Base-by-base conservation (phyloP, 225 moss, liverwort and hornwort species). In the Bryum argenteum region DNA sequence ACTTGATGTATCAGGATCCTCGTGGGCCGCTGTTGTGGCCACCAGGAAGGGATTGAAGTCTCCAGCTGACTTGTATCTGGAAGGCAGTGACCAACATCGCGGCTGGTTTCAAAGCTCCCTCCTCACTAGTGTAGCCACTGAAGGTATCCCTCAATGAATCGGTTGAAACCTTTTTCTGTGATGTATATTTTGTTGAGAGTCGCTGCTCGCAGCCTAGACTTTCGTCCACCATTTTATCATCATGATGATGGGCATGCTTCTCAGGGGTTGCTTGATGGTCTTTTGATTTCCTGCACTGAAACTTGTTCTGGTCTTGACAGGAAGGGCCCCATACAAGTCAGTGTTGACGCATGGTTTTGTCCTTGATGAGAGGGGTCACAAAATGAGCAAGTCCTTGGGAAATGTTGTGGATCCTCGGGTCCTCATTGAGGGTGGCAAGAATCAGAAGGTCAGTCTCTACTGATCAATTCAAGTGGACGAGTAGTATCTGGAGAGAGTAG, bases 91-190 rank as follows among this genome's bases (percentile, higher is more conserved):
- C 54, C 97, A 97, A 75, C 97, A 97, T 80, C 87, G 97, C 63
- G 97, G 97, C 76, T 97, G 97, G 97, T 97, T 97, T 48, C 97
- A 97, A 79, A 97, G 97, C 69, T 97, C 97, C 44, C 97, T 97
- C 21, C 94, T 97, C 70, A 97, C 97, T 17, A 89, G 97, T 78
- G 93, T 94, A 73, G 94, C 97, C 21, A 86, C 97, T 45, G 86
- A 89, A 88, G 95, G 95, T 95, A 57, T 66, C 18, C 43, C 58
- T 54, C 22, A 48, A 18, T 13, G 20, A 40, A 70, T 63, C 23
- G 7, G 0, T 51, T 47, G 55, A 12, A 51, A 53, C 15, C 15
- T 65, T 63, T 75, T 67, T 63, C 63, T 67, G 10, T 6, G 37
- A 13, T 26, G 15, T 43, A 39, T 18, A 22, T 61, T 40, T 61